phyloP scores from a whole-genome alignment of 495 filamentous ascomycete genomes.

The Xylaria bambusicola region DNA sequence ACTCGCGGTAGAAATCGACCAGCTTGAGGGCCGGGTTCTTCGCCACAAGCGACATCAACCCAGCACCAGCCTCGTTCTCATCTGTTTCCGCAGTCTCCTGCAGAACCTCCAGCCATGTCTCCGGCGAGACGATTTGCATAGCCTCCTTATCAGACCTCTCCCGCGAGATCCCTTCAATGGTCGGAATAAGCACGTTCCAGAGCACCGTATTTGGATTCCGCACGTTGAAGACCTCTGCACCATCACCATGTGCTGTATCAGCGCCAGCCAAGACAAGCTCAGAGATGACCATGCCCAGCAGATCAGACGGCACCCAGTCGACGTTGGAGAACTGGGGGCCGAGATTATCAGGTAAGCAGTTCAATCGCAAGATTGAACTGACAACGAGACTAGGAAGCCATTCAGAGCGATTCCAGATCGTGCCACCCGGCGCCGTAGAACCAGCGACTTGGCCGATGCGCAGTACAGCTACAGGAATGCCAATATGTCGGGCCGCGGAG shows the following conservation, averaged over 20 bases:
- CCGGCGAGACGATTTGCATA: not conserved
- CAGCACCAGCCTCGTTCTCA: not conserved
- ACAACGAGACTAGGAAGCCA: slow-evolving; percentile 56
- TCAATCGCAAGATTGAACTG: slow-evolving; percentile 36
- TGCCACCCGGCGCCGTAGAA: slow-evolving; percentile 39
- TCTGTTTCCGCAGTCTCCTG: slow-evolving; percentile 5
- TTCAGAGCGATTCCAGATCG: slow-evolving; percentile 56
- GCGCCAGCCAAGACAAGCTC: slow-evolving; percentile 31
- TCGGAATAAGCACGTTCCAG: not conserved
- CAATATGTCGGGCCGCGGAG: slow-evolving; percentile 32
- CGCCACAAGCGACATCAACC: slow-evolving; percentile 8
- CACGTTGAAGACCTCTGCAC: slow-evolving; percentile 15
- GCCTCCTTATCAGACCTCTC: not conserved
- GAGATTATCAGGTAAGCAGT: slow-evolving; percentile 38
- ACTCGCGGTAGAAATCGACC: slow-evolving; percentile 12
- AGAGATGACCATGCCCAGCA: slow-evolving; percentile 29
- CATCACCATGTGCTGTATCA: not conserved
- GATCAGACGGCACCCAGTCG: slow-evolving; percentile 55
- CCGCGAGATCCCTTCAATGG: not conserved
- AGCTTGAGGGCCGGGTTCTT: slow-evolving; percentile 11
- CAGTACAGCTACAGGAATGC: slow-evolving; percentile 41
- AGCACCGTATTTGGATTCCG: not conserved
- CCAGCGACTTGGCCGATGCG: slow-evolving; percentile 62
- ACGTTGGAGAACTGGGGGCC: slow-evolving; percentile 39
- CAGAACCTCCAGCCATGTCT: not conserved